These are phyloP conservation scores for Camellia oleifera DNA, from an alignment of 179 eudicot species.

Conservation along the genomic window DNA sequence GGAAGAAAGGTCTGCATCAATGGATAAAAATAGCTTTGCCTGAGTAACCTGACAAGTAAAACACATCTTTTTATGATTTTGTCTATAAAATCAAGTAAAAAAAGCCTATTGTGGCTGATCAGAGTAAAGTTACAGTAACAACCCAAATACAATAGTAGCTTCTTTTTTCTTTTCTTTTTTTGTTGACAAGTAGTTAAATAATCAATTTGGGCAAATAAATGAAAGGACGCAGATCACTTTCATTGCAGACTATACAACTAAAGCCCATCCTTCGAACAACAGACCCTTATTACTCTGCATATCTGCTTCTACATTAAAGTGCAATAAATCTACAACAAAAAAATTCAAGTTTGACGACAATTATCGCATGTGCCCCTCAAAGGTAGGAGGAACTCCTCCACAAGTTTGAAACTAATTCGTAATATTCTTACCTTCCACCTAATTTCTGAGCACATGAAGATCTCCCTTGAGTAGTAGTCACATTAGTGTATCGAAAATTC, in stretches of 20 bases:
- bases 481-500: neutral
- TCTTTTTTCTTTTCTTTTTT: too few relatives aligned
- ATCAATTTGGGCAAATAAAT: neutral
- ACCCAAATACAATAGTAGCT: neutral
- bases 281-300: neutral
- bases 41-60: constrained; percentile 1
- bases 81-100: neutral
- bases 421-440: neutral
- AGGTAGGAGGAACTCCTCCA: neutral
- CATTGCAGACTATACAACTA: neutral
- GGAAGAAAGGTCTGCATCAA: neutral
- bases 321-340: neutral
- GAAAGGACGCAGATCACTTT: neutral
- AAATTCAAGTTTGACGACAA: neutral
- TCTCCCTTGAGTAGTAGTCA: neutral
- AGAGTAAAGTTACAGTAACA: neutral
- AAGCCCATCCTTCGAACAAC: neutral
- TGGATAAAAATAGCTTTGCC: constrained; percentile 5
- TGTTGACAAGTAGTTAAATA: neutral
- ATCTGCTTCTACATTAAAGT: neutral
- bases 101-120: neutral
- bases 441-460: neutral
- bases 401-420: neutral
- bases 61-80: neutral
- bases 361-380: neutral